These are phyloP conservation scores for Ogataea naganishii DNA, from an alignment of 805 yeast genomes.

Conservation along the genomic window DNA sequence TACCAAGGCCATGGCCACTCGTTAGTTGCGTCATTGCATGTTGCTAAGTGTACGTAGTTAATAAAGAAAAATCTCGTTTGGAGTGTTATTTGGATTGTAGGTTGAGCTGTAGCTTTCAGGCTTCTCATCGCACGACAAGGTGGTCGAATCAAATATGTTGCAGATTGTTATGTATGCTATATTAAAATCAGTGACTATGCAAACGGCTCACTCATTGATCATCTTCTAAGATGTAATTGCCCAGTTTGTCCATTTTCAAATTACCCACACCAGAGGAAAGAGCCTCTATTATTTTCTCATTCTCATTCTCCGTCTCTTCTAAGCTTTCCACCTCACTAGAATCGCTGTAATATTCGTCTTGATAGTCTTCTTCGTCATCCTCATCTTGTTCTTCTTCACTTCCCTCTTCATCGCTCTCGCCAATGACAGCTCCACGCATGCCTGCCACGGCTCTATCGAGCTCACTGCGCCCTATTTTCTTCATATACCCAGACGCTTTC, in stretches of 20 bases:
- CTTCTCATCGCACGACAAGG: conserved; percentile 3
- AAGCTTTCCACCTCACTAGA: conserved; percentile 28
- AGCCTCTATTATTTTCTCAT: conserved; percentile 59
- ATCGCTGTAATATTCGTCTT: conserved; percentile 22
- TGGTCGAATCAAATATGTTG: conserved; percentile 1
- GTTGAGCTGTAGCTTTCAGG: conserved; percentile 6
- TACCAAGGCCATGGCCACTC: conserved; percentile 98
- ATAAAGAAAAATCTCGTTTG: background rate
- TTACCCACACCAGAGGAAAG: conserved; percentile 52
- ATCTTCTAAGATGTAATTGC: conserved; percentile 66
- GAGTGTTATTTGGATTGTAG: conserved; percentile 2
- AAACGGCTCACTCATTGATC: background rate
- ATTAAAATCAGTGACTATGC: background rate
- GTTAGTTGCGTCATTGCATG: conserved; percentile 57
- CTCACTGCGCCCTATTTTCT: conserved; percentile 29
- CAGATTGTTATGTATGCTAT: background rate
- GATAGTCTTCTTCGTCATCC: conserved; percentile 33
- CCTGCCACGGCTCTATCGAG: conserved; percentile 68
- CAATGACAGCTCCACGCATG: conserved; percentile 43
- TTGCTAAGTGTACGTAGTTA: background rate
- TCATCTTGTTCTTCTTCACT: conserved; percentile 21
- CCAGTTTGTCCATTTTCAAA: conserved; percentile 75
- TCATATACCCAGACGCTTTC: conserved; percentile 80
- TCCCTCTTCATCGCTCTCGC: conserved; percentile 27
- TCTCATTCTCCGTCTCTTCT: conserved; percentile 27